phyloP scores from a whole-genome alignment of 495 filamentous ascomycete species.

The Pseudoneurospora amorphoporcata region DNA sequence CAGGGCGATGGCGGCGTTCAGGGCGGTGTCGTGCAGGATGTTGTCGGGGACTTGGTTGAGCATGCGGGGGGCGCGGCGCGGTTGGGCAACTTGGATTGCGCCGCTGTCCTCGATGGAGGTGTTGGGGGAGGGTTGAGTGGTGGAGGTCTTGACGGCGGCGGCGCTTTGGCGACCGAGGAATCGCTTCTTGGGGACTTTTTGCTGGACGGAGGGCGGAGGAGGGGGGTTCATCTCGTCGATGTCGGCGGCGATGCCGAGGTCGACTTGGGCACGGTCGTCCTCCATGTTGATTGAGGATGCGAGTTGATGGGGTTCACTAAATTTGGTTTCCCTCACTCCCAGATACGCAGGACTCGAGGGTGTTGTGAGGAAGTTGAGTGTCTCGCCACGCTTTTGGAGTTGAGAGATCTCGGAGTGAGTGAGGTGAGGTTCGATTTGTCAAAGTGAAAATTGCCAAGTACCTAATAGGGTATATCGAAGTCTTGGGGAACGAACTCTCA shows the following conservation, averaged over 20 bases:
- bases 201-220: constrained; percentile 9
- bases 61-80: constrained; percentile 59
- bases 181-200: constrained; percentile 59
- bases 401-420: not conserved
- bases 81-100: constrained; percentile 50
- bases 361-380: not conserved
- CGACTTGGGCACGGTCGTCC: constrained; percentile 39
- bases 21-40: constrained; percentile 77
- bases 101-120: constrained; percentile 53
- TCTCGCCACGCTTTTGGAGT: not conserved
- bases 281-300: constrained; percentile 33
- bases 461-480: not conserved
- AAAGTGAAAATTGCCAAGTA: not conserved
- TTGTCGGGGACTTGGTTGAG: constrained; percentile 83
- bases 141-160: constrained; percentile 35
- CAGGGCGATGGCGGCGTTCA: constrained; percentile 78
- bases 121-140: constrained; percentile 19
- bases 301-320: no score
- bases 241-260: constrained; percentile 44
- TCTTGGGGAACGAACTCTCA: not conserved
- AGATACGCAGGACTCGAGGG: not conserved
- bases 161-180: constrained; percentile 61
- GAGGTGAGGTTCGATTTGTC: not conserved
- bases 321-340: no score
- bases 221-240: constrained; percentile 34